These are phyloP conservation scores for Sequoia sempervirens DNA, from an alignment of 75 land plant species.

Conservation along the genomic window DNA sequence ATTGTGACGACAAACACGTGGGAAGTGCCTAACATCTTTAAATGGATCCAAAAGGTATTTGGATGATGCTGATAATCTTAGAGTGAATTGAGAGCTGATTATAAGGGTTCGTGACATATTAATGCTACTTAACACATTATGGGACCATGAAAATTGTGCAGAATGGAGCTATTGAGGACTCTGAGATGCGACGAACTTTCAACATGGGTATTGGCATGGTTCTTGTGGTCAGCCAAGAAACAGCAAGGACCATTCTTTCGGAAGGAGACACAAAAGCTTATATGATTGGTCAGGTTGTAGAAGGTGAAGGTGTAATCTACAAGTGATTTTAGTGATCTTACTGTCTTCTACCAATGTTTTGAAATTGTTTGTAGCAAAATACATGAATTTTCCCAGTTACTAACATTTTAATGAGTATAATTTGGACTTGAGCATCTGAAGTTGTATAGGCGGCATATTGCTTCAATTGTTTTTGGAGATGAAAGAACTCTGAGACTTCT, in stretches of 20 bases:
- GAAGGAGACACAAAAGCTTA: constrained; percentile 29
- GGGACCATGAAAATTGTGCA: constrained; percentile 18
- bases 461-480: background rate
- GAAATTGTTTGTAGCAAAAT: background rate
- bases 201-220: constrained; percentile 99
- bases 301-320: constrained; percentile 80
- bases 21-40: constrained; percentile 81
- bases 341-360: background rate
- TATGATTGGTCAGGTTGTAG: constrained; percentile 67
- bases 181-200: constrained; percentile 91
- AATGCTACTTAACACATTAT: background rate
- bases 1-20: constrained; percentile 60
- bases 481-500: background rate
- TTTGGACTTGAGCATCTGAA: background rate
- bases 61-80: background rate
- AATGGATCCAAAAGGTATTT: constrained; percentile 86
- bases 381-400: background rate
- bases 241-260: constrained; percentile 41
- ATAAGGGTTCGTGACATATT: background rate
- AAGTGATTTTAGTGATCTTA: background rate
- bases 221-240: constrained; percentile 54
- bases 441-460: background rate
- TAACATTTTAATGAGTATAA: background rate
- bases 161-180: constrained; percentile 80
- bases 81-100: background rate